A percentile compares a stretch with the other conserved stretches of the same genome.
These are phyloP conservation scores for Lolium multiflorum DNA, from an alignment of 176 grass and related monocot species.

Conservation along the genomic window DNA sequence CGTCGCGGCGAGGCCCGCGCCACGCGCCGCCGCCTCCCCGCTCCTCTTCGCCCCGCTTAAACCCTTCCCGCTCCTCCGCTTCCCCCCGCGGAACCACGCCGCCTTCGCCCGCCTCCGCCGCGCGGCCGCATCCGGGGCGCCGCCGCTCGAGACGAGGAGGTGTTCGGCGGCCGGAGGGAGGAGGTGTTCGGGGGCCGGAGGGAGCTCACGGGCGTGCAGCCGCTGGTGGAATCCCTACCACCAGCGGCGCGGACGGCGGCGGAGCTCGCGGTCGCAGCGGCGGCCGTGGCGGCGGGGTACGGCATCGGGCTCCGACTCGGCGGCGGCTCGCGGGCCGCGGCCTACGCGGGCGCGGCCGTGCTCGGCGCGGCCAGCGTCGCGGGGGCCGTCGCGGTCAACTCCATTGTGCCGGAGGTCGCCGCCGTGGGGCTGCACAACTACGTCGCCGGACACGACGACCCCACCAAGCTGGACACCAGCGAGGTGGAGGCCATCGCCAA, in stretches of 20 bases:
- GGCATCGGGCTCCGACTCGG: constrained; percentile 69
- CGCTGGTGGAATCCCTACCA: constrained; percentile 62
- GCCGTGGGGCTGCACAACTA: constrained; percentile 86
- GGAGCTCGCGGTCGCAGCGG: constrained; percentile 60
- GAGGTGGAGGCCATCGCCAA: constrained; percentile 74
- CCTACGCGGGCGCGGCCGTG: constrained; percentile 57
- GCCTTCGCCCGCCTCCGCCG: constrained; percentile 28
- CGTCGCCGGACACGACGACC: constrained; percentile 72
- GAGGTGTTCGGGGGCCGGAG: constrained; percentile 59
- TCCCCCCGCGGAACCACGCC: constrained; percentile 40
- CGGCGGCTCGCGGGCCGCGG: constrained; percentile 46
- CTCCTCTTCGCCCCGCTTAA: constrained; percentile 64
- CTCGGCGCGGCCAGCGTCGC: constrained; percentile 68
- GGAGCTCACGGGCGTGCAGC: constrained; percentile 71
- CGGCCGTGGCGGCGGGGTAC: constrained; percentile 65
- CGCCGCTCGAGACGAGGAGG: background rate
- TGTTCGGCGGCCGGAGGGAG: constrained; percentile 46
- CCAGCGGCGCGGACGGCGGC: constrained; percentile 70
- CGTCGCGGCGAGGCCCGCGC: constrained; percentile 34
- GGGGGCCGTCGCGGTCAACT: constrained; percentile 66
- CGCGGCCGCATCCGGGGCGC: constrained; percentile 1
- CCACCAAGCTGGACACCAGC: constrained; percentile 56
- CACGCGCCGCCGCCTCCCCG: constrained; percentile 20
- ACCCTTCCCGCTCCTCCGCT: constrained; percentile 47
- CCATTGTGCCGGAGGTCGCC: constrained; percentile 79